phyloP scores from a whole-genome alignment of 2,329 filamentous ascomycete species.

The Phaeosphaeriaceae sp. region DNA sequence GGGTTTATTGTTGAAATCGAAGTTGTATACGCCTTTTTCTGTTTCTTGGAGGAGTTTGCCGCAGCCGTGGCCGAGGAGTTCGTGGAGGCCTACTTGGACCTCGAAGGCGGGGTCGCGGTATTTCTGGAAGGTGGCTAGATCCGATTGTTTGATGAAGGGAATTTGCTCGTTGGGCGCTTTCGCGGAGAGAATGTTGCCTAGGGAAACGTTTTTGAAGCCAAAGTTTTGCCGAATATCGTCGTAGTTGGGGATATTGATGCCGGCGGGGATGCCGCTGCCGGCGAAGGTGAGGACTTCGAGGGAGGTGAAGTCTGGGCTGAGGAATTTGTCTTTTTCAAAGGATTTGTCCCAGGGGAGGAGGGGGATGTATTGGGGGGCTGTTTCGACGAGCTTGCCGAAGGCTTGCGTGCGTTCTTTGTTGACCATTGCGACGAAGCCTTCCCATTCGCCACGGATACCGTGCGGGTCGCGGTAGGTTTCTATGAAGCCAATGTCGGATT shows the following conservation, averaged over 20 bases:
- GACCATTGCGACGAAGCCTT: conserved; percentile 66
- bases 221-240: conserved; percentile 74
- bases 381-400: conserved; percentile 83
- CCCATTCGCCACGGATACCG: conserved; percentile 61
- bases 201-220: conserved; percentile 91
- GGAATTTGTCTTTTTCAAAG: conserved; percentile 96
- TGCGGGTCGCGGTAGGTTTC: conserved; percentile 63
- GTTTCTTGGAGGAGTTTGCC: conserved; percentile 95
- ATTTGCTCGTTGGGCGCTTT: conserved; percentile 92
- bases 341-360: conserved; percentile 85
- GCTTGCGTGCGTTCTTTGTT: conserved; percentile 90
- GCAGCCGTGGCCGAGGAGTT: conserved; percentile 86
- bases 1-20: conserved; percentile 81
- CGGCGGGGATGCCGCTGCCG: conserved; percentile 65
- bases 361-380: conserved; percentile 82
- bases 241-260: conserved; percentile 67
- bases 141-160: conserved; percentile 82
- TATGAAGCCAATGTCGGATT: conserved; percentile 61
- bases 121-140: conserved; percentile 78
- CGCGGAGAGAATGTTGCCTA: conserved; percentile 90
- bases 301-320: conserved; percentile 94
- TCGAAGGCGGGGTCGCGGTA: conserved; percentile 90
- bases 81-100: conserved; percentile 93
- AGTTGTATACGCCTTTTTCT: conserved; percentile 81
- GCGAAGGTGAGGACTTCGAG: conserved; percentile 88